Evolutionary conservation across 805 yeast species (phyloP).

Genomic region (Wickerhamiella sergipiensis): DNA sequence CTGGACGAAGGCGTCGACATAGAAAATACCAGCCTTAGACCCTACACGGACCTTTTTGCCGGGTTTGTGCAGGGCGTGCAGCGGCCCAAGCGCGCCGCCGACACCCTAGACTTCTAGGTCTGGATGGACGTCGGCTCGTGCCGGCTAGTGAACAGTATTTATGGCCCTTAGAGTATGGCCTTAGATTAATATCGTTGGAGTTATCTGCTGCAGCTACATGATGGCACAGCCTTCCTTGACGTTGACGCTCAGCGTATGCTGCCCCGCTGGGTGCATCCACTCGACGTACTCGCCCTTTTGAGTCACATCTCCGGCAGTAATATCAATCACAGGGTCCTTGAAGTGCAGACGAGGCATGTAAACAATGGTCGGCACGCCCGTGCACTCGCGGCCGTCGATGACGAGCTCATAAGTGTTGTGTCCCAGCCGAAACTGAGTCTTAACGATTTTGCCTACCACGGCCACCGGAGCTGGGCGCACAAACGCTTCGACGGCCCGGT

Average conservation of each 20-base stretch:
- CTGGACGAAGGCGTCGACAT: slow-evolving; percentile 25
- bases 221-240: not conserved
- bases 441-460: slow-evolving; percentile 10
- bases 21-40: slow-evolving; percentile 56
- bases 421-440: slow-evolving; percentile 12
- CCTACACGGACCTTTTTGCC: slow-evolving; percentile 54
- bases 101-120: slow-evolving; percentile 15
- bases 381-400: slow-evolving; percentile 6
- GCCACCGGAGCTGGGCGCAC: slow-evolving; percentile 58
- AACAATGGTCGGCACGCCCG: slow-evolving; percentile 32
- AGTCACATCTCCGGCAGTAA: not conserved
- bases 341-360: slow-evolving; percentile 62
- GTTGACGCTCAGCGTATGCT: slow-evolving; percentile 18
- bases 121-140: too few relatives aligned
- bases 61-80: slow-evolving; percentile 42
- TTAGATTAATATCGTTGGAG: too few relatives aligned
- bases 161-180: too few relatives aligned
- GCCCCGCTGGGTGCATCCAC: slow-evolving; percentile 52
- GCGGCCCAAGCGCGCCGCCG: slow-evolving; percentile 35
- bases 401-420: slow-evolving; percentile 9
- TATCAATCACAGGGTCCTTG: not conserved
- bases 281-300: slow-evolving; percentile 20
- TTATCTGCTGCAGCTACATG: too few relatives aligned
- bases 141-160: too few relatives aligned
- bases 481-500: slow-evolving; percentile 54